These are phyloP conservation scores for Teunomyces gatunensis DNA, from an alignment of 805 yeast species.

Conservation along the genomic window DNA sequence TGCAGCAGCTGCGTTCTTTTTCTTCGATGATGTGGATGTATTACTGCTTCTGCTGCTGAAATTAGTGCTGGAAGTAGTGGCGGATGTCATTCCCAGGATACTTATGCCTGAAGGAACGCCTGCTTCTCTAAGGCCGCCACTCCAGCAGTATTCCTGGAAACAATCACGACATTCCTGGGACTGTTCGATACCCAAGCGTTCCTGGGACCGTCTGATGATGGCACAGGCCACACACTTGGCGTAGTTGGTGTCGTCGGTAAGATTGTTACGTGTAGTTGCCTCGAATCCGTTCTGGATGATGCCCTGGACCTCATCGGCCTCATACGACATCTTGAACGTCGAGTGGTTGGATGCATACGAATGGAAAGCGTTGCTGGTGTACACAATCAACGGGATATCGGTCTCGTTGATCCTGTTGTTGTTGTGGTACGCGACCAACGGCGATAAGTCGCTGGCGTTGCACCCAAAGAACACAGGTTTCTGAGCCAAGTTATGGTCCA, in stretches of 20 bases:
- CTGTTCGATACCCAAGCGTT: slow-evolving; percentile 18
- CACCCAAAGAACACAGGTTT: slow-evolving; percentile 29
- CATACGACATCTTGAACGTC: slow-evolving; percentile 22
- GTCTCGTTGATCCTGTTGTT: slow-evolving; percentile 20
- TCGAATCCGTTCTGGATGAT: slow-evolving; percentile 21
- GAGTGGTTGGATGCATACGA: slow-evolving; percentile 20
- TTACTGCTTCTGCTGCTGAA: neutral
- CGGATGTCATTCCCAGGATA: neutral
- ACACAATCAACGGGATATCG: slow-evolving; percentile 26
- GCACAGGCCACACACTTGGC: slow-evolving; percentile 26
- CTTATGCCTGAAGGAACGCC: slow-evolving; percentile 5
- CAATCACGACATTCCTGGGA: slow-evolving; percentile 21
- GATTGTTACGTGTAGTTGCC: slow-evolving; percentile 17
- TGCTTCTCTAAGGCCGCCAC: slow-evolving; percentile 15
- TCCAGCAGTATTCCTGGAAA: slow-evolving; percentile 22
- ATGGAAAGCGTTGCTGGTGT: slow-evolving; percentile 14
- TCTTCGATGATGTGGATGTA: slow-evolving; percentile 2
- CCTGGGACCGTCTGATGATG: slow-evolving; percentile 22
- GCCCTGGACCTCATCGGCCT: slow-evolving; percentile 12
- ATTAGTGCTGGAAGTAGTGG: neutral
- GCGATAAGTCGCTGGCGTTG: slow-evolving; percentile 20
- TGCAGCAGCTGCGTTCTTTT: slow-evolving; percentile 4
- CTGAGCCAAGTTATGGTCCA: slow-evolving; percentile 18
- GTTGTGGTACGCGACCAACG: slow-evolving; percentile 16
- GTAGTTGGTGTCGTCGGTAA: slow-evolving; percentile 18